Evolutionary conservation across 805 yeast genomes (phyloP).

Genomic region (Grigorovia transvaalensis): DNA sequence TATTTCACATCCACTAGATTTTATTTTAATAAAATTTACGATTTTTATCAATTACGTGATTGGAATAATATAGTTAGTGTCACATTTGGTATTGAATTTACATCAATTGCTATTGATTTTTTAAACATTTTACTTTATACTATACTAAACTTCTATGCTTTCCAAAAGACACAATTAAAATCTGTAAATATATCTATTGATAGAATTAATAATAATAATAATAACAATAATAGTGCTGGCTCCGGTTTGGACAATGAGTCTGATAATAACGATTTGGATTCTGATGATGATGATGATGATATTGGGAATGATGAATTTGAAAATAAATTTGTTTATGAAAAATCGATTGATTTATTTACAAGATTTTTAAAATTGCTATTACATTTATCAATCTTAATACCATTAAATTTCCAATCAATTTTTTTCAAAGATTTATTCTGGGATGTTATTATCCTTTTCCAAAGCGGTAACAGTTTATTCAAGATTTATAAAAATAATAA

Average conservation of each 20-base stretch:
- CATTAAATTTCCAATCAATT: conserved; percentile 37
- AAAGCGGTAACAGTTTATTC: conserved; percentile 31
- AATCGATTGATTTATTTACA: conserved; percentile 44
- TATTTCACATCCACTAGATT: conserved; percentile 13
- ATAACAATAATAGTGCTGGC: background rate
- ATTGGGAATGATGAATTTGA: conserved; percentile 27
- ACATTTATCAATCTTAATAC: conserved; percentile 38
- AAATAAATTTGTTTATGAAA: conserved; percentile 46
- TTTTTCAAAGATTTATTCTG: conserved; percentile 41
- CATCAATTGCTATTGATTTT: conserved; percentile 48
- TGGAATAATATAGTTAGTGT: conserved; percentile 34
- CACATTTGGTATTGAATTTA: conserved; percentile 68
- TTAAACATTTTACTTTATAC: conserved; percentile 22
- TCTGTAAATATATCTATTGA: conserved; percentile 1
- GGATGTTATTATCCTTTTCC: conserved; percentile 26
- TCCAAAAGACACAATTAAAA: conserved; percentile 17
- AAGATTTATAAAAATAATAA: conserved; percentile 38
- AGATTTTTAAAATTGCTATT: conserved; percentile 38
- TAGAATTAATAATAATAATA: conserved; percentile 3
- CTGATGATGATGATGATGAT: conserved; percentile 47
- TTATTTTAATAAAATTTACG: conserved; percentile 20
- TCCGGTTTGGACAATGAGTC: background rate
- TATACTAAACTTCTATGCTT: conserved; percentile 41
- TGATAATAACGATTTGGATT: conserved; percentile 39
- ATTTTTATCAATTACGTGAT: conserved; percentile 29